Percentiles rank a stretch among this genome's conserved stretches.
phyloP scores from a whole-genome alignment of 441 rosid species.

The Eruca vesicaria region DNA sequence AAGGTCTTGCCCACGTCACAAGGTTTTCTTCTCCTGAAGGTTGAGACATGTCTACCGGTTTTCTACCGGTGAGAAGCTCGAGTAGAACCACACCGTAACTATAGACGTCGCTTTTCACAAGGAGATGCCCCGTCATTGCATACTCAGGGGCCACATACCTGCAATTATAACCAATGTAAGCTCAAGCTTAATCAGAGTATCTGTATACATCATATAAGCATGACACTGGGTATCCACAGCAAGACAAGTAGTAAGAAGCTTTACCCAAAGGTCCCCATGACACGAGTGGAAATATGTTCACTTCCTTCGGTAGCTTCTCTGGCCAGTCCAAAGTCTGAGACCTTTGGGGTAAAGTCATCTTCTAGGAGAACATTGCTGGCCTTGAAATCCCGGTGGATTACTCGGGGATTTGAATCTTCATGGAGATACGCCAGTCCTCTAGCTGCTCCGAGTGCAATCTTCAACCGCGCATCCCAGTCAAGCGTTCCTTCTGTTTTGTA shows the following conservation, averaged over 20 bases:
- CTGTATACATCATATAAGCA: conserved; percentile 1
- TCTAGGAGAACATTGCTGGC: conserved; percentile 92
- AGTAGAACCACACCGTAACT: conserved; percentile 97
- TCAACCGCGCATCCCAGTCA: conserved; percentile 95
- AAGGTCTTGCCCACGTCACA: conserved; percentile 93
- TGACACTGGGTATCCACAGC: neutral
- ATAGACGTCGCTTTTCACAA: conserved; percentile 95
- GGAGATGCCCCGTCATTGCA: conserved; percentile 99
- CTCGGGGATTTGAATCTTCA: conserved; percentile 97
- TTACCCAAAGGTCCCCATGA: conserved; percentile 99
- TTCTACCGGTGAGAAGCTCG: conserved; percentile 92
- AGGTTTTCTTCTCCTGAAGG: conserved; percentile 94
- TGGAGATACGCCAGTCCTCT: conserved; percentile 98
- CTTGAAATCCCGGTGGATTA: conserved; percentile 96
- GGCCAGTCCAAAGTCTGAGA: conserved; percentile 97
- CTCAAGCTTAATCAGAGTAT: neutral
- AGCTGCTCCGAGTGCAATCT: conserved; percentile 98
- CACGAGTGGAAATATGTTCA: conserved; percentile 89
- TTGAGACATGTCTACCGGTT: conserved; percentile 98
- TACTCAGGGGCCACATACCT: conserved; percentile 99
- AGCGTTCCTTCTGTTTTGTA: conserved; percentile 68
- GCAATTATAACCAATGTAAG: conserved; percentile 24
- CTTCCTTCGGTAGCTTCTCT: conserved; percentile 99
- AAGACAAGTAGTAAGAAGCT: conserved; percentile 4
- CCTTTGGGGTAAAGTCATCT: conserved; percentile 92